phyloP scores from a whole-genome alignment of 139 green algal genomes.

The Tetraselmis striata region DNA sequence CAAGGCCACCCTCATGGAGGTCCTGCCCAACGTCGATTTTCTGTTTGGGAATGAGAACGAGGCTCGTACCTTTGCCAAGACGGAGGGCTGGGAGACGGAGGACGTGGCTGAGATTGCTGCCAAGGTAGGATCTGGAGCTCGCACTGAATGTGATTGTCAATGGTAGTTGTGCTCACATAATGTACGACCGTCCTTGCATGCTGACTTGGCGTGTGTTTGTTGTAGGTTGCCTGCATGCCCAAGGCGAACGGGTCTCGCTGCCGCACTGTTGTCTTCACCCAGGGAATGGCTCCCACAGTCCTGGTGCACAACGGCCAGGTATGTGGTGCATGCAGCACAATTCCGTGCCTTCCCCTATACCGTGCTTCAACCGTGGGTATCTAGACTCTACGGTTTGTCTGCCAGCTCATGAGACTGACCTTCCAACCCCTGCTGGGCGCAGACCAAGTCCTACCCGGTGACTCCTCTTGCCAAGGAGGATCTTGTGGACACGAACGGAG shows the following conservation, averaged over 20 bases:
- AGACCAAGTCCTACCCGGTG: conserved; percentile 49
- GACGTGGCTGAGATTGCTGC: conserved; percentile 82
- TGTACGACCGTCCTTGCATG: no score
- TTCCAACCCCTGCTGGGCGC: background rate
- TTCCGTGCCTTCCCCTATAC: no score
- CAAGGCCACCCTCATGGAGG: conserved; percentile 74
- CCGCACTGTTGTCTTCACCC: conserved; percentile 92
- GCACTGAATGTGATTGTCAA: no score
- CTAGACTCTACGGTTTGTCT: no score
- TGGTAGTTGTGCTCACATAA: no score
- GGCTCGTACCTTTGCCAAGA: conserved; percentile 82
- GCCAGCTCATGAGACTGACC: no score
- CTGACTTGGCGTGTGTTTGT: no score
- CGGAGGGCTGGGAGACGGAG: conserved; percentile 80
- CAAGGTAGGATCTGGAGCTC: no score
- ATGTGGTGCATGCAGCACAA: no score
- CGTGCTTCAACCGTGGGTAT: no score
- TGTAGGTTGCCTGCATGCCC: conserved; percentile 69
- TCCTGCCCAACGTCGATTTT: conserved; percentile 87
- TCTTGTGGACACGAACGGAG: conserved; percentile 98
- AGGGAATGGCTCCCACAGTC: conserved; percentile 82
- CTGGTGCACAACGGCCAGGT: conserved; percentile 71
- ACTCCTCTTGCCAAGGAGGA: conserved; percentile 69
- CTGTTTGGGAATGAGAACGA: conserved; percentile 98
- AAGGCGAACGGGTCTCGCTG: conserved; percentile 72